Conservation (phyloP, 23 red algal species). For the Gracilaria domingensis region DNA sequence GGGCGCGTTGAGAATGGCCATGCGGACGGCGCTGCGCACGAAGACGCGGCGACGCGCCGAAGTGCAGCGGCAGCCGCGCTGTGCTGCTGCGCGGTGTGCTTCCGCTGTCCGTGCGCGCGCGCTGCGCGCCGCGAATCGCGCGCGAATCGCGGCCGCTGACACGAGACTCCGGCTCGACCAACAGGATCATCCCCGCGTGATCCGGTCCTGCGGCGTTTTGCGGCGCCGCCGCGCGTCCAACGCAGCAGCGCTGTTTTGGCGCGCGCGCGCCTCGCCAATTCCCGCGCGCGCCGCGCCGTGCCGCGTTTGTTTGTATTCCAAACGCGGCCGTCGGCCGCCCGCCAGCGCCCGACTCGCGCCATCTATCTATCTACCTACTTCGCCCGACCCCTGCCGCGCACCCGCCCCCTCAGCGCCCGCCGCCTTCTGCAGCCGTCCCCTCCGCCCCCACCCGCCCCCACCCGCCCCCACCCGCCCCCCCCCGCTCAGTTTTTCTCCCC, state of each 20-base stretch:
- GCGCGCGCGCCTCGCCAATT: background rate
- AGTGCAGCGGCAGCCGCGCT: background rate
- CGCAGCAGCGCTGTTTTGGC: background rate
- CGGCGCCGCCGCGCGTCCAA: background rate
- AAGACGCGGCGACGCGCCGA: background rate
- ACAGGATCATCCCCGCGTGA: background rate
- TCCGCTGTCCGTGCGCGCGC: too few relatives aligned
- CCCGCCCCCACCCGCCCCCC: background rate
- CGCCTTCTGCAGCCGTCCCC: background rate
- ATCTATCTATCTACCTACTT: too few relatives aligned
- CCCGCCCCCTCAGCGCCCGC: background rate
- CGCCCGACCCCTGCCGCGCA: background rate
- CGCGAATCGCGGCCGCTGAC: background rate
- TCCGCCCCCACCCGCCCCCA: background rate
- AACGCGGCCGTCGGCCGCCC: background rate
- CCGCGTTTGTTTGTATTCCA: background rate
- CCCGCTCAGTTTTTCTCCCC: background rate
- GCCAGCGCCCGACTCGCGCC: too few relatives aligned
- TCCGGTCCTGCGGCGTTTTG: too few relatives aligned
- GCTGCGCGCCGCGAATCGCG: background rate
- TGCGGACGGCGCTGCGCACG: background rate
- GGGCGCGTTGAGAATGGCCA: slow-evolving; percentile 62
- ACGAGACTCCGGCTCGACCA: background rate
- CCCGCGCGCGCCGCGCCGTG: background rate
- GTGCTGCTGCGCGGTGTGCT: too few relatives aligned